These are phyloP conservation scores for Penicillium verrucosum DNA, from an alignment of 2,329 filamentous ascomycete species.

Conservation along the genomic window DNA sequence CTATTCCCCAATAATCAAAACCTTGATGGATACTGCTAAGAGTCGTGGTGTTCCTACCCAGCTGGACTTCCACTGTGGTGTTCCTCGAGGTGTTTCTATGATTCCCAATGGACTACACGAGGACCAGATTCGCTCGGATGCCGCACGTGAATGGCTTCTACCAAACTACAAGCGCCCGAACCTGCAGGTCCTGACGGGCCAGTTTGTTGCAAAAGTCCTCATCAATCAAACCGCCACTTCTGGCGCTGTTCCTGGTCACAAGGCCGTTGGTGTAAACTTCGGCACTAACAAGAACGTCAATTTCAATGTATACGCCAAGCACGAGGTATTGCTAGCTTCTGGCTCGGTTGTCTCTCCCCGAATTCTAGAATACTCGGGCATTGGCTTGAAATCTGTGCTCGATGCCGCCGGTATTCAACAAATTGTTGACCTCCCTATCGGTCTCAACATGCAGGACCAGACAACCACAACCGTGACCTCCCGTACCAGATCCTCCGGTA, in stretches of 20 bases:
- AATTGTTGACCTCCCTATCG: not conserved
- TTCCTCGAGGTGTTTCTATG: not conserved
- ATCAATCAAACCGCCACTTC: not conserved
- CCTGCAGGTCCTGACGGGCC: not conserved
- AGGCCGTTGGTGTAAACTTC: not conserved
- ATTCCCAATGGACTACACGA: not conserved
- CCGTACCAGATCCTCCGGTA: not conserved
- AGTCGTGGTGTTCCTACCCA: not conserved
- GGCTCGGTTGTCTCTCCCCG: not conserved
- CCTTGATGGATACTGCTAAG: no score
- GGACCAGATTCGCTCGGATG: not conserved
- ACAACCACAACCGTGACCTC: not conserved
- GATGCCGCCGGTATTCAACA: not conserved
- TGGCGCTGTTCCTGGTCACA: not conserved
- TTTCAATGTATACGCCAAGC: not conserved
- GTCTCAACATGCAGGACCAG: not conserved
- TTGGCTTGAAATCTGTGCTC: not conserved
- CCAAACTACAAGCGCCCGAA: not conserved
- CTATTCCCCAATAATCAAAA: no score
- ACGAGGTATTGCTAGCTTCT: not conserved
- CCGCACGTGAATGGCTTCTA: not conserved
- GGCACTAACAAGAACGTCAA: not conserved
- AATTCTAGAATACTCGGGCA: not conserved
- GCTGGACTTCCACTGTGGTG: not conserved
- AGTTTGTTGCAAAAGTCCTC: not conserved